Evolutionary conservation across 495 filamentous ascomycete genomes (phyloP).

Genomic region (Hapsidospora chrysogenum): DNA sequence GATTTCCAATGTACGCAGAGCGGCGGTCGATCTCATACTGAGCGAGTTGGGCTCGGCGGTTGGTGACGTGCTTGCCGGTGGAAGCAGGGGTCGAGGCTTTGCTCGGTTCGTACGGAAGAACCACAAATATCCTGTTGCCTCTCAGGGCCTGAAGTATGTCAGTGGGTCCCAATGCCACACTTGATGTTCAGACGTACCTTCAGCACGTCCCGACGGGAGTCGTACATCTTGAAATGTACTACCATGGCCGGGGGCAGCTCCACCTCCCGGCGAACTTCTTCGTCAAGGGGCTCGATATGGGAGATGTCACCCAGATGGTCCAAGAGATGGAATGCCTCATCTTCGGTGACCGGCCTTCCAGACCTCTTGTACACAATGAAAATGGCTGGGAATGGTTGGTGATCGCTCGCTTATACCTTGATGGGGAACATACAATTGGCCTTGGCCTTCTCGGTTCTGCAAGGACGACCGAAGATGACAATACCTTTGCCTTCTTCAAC

Average conservation of each 20-base stretch:
- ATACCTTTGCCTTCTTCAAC: constrained; percentile 25
- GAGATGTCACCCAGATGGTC: constrained; percentile 19
- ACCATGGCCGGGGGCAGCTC: constrained; percentile 28
- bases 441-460: constrained; percentile 37
- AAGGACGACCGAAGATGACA: constrained; percentile 36
- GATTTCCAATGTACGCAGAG: constrained; percentile 33
- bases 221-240: constrained; percentile 31
- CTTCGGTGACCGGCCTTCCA: constrained; percentile 19
- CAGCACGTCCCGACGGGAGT: constrained; percentile 19
- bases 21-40: constrained; percentile 29
- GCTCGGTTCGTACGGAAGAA: too few species aligned
- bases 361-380: constrained; percentile 29
- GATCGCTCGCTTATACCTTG: not conserved
- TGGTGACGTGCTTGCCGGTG: constrained; percentile 10
- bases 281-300: constrained; percentile 13
- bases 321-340: constrained; percentile 26
- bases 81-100: too few species aligned
- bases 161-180: too few species aligned
- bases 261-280: constrained; percentile 9
- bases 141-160: too few species aligned
- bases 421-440: constrained; percentile 33
- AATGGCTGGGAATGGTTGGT: constrained; percentile 18
- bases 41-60: constrained; percentile 14
- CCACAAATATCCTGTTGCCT: too few species aligned
- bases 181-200: constrained; percentile 15